phyloP scores from a whole-genome alignment of 2,329 filamentous ascomycete species.

The Trichoderma breve region DNA sequence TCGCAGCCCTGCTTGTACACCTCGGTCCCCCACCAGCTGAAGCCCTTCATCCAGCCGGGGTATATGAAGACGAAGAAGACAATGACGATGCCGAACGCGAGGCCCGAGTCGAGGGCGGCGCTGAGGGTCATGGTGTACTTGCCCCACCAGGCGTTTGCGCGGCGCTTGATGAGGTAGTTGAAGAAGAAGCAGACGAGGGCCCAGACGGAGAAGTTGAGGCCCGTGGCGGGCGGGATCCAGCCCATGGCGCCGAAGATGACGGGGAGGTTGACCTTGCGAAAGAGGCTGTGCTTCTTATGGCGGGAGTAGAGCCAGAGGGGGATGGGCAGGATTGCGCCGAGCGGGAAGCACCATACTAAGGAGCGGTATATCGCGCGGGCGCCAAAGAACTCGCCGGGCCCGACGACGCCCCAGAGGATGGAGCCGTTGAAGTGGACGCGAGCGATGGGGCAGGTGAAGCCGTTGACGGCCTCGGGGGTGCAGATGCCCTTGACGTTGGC shows the following conservation, averaged over 20 bases:
- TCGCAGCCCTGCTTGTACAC: conserved; percentile 82
- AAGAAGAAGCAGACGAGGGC: conserved; percentile 81
- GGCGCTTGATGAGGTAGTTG: conserved; percentile 70
- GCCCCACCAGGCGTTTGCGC: conserved; percentile 76
- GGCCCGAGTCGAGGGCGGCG: conserved; percentile 76
- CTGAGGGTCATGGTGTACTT: conserved; percentile 90
- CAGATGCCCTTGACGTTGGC: conserved; percentile 72
- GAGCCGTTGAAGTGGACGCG: conserved; percentile 88
- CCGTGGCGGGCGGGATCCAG: conserved; percentile 85
- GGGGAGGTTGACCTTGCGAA: conserved; percentile 76
- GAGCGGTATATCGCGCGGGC: conserved; percentile 69
- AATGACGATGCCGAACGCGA: conserved; percentile 78
- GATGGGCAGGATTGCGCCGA: conserved; percentile 73
- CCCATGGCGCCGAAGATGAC: conserved; percentile 78
- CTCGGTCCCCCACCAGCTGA: conserved; percentile 87
- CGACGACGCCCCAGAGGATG: conserved; percentile 87
- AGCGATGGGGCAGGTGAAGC: conserved; percentile 84
- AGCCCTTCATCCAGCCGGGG: conserved; percentile 68
- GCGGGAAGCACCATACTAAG: conserved; percentile 77
- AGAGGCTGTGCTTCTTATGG: conserved; percentile 57
- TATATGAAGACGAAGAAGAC: conserved; percentile 88
- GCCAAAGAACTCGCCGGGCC: conserved; percentile 79
- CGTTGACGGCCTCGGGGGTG: conserved; percentile 75
- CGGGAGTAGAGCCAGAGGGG: conserved; percentile 70
- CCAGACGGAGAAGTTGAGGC: conserved; percentile 87